Evolutionary conservation across 2,329 filamentous ascomycete genomes (phyloP).

Genomic region (Cylindrodendrum hubeiense): DNA sequence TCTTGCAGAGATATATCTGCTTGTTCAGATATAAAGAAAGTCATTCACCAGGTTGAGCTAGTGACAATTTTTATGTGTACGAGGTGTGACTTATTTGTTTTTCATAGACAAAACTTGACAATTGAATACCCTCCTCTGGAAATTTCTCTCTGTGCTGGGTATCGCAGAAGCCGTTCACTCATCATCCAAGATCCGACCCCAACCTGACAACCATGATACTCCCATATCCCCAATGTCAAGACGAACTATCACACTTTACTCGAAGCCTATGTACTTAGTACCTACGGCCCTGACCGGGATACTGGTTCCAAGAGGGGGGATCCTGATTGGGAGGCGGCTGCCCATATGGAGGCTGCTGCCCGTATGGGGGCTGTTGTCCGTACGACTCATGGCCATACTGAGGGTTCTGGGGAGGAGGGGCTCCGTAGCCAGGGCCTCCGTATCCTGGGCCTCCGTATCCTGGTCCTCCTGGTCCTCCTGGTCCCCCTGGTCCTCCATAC

Average conservation of each 20-base stretch:
- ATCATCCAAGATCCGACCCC: conserved; percentile 1
- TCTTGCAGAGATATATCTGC: conserved; percentile 15
- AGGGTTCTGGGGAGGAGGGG: conserved; percentile 35
- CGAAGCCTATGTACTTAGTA: conserved; percentile 39
- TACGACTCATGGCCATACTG: conserved; percentile 41
- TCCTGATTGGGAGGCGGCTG: conserved; percentile 36
- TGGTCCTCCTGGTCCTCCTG: neutral
- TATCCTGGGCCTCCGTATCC: conserved; percentile 4
- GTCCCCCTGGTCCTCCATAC: conserved; percentile 44
- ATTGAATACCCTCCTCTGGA: conserved; percentile 21
- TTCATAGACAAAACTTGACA: conserved; percentile 20
- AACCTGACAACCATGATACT: neutral
- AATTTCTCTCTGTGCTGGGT: conserved; percentile 18
- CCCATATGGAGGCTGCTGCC: conserved; percentile 34
- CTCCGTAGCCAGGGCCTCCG: conserved; percentile 33
- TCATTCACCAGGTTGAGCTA: neutral
- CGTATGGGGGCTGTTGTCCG: conserved; percentile 34
- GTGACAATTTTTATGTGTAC: conserved; percentile 6
- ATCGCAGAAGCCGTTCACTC: conserved; percentile 19
- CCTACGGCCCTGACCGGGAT: conserved; percentile 54
- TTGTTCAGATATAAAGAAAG: conserved; percentile 5
- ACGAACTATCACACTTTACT: neutral
- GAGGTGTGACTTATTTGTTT: conserved; percentile 4
- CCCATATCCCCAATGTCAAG: neutral
- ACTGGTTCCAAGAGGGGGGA: conserved; percentile 51